Base-by-base conservation (phyloP, 2,329 filamentous ascomycete species). In the Arthrobotrys iridis region DNA sequence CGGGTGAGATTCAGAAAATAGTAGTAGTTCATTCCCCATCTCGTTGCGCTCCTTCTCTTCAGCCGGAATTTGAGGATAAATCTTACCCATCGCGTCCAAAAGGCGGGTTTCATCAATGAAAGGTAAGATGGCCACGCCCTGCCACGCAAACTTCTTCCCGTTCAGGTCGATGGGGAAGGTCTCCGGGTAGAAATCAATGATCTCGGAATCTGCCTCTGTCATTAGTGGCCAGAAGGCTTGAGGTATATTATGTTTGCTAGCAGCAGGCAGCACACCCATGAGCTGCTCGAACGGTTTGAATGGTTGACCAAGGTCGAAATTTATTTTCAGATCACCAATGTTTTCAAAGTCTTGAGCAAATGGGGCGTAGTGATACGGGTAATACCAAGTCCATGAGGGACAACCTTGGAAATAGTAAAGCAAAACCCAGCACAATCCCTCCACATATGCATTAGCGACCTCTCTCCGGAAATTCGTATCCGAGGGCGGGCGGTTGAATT, bases 301-400 rank as follows among this genome's bases (percentile, higher is more conserved):
- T 2, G 93, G 91, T 55, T 86, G 88, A 8, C 94, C 94, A 82
- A 93, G 92, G 71, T 92, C 87, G 79, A 99, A 99, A 15, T 87
- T 85, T 77, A 97, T 88, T 30, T 91, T 86, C 85, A 97, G 89
- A 78, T 93, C 89, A 60, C 86, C 88, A 48, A 99, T 86, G 66
- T 93, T 90, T 71, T 91, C 90, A 82, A 99, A 99, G 82, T 99
- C 95, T 60, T 93, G 91, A 1, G 95, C 95, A 81, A 99, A 99
- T 2, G 96, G 95, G 0, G 95, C 96, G 81, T 99, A 99, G 81
- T 99, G 95, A 80, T 98, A 96, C 0, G 95, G 95, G 81, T 97
- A 99, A 82, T 95, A 99, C 95, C 95, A 99, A 60, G 94, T 96
- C 95, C 96, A 99, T 0, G 93, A 97, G 20, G 95, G 93, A 80